Conservation (phyloP, 345 rosid genomes). For the Citrus medica region DNA sequence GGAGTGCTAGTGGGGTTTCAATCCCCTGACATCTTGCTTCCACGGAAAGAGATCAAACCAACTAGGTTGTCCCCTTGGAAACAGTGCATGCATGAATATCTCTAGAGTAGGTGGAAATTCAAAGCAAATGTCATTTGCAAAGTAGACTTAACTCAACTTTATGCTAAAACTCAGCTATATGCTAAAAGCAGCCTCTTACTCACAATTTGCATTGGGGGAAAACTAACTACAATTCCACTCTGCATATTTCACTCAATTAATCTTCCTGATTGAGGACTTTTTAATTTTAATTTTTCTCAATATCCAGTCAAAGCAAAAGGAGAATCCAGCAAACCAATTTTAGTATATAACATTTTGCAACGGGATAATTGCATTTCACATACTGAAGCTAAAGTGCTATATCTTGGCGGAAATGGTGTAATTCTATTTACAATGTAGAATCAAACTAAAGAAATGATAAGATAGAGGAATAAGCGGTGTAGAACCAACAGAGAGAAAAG, state of each 20-base stretch:
- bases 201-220: background rate
- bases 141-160: background rate
- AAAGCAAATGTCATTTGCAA: background rate
- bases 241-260: background rate
- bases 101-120: background rate
- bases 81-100: background rate
- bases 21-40: too few species aligned
- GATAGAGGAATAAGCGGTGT: background rate
- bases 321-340: background rate
- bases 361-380: background rate
- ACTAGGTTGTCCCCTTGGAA: background rate
- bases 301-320: background rate
- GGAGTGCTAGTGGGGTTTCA: background rate
- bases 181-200: background rate
- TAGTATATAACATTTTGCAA: background rate
- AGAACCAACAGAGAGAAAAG: background rate
- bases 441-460: too few species aligned
- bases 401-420: background rate
- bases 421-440: background rate
- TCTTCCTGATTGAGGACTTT: too few species aligned
- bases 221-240: background rate
- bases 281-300: background rate
- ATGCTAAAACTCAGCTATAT: too few species aligned
- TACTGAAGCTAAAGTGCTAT: background rate
- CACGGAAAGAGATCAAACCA: background rate